These are phyloP conservation scores for Sporothrix pallida DNA, from an alignment of 2,329 filamentous ascomycete species.

Conservation along the genomic window DNA sequence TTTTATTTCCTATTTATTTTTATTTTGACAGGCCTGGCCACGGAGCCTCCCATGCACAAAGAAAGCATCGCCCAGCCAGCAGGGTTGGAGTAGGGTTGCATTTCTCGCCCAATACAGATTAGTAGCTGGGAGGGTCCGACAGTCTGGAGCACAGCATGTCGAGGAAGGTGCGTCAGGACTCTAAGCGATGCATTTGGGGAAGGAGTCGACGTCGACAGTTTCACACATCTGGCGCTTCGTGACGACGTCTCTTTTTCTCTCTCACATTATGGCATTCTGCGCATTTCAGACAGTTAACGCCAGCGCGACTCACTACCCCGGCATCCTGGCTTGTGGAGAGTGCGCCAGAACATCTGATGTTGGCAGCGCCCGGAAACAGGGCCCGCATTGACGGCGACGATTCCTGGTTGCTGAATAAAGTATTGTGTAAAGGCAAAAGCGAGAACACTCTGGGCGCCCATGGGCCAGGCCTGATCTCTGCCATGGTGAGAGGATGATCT, in stretches of 20 bases:
- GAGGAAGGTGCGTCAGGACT: conserved; percentile 28
- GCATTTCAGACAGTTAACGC: not conserved
- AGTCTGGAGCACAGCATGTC: conserved; percentile 29
- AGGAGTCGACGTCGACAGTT: not conserved
- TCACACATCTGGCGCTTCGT: not conserved
- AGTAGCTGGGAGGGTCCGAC: conserved; percentile 30
- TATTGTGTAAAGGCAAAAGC: too few species aligned
- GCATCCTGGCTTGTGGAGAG: not conserved
- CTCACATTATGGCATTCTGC: not conserved
- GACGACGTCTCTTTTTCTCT: not conserved
- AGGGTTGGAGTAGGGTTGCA: conserved; percentile 12
- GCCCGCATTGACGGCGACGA: conserved; percentile 24
- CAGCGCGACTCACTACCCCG: not conserved
- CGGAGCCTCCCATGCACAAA: not conserved
- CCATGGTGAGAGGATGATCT: conserved; percentile 16
- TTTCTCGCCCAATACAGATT: conserved; percentile 2
- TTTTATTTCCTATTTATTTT: not conserved
- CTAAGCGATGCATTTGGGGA: conserved; percentile 21
- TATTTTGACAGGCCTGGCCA: not conserved
- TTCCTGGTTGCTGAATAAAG: not conserved
- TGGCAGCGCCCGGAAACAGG: conserved; percentile 10
- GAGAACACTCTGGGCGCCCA: not conserved
- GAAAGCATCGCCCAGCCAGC: too few species aligned
- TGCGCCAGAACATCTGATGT: conserved; percentile 1
- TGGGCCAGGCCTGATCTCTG: not conserved